A percentile compares a stretch with the other conserved stretches of the same genome.
Evolutionary conservation across 345 rosid genomes (phyloP).

Genomic region (Eucalyptus sp.): DNA sequence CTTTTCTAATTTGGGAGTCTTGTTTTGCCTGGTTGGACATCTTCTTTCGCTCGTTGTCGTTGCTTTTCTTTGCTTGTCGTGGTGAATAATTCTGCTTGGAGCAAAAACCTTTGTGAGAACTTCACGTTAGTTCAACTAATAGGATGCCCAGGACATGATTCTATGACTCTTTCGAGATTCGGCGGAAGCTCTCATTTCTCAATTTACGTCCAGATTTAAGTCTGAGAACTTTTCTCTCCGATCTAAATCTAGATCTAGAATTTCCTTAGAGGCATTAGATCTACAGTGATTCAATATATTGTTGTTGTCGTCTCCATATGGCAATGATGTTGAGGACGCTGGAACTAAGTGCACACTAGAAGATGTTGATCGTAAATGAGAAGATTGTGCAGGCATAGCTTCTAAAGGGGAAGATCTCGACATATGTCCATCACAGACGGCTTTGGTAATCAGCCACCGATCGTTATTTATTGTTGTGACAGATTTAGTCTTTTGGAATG

Average conservation of each 20-base stretch:
- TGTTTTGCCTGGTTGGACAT: neutral
- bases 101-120: neutral
- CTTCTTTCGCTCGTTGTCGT: neutral
- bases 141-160: neutral
- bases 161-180: neutral
- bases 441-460: too few relatives aligned
- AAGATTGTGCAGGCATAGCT: too few relatives aligned
- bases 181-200: neutral
- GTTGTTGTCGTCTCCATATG: neutral
- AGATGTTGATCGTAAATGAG: too few relatives aligned
- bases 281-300: neutral
- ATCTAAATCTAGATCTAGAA: neutral
- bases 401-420: neutral
- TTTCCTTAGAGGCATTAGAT: neutral
- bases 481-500: neutral
- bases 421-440: neutral
- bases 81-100: neutral
- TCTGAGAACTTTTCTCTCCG: neutral
- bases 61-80: neutral
- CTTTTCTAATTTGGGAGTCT: neutral
- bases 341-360: too few relatives aligned
- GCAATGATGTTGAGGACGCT: accelerated
- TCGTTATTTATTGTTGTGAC: too few relatives aligned
- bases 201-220: accelerated
- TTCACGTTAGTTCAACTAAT: neutral